Evolutionary conservation across 2,329 filamentous ascomycete genomes (phyloP).

Genomic region (Cordyceps pruinosa): DNA sequence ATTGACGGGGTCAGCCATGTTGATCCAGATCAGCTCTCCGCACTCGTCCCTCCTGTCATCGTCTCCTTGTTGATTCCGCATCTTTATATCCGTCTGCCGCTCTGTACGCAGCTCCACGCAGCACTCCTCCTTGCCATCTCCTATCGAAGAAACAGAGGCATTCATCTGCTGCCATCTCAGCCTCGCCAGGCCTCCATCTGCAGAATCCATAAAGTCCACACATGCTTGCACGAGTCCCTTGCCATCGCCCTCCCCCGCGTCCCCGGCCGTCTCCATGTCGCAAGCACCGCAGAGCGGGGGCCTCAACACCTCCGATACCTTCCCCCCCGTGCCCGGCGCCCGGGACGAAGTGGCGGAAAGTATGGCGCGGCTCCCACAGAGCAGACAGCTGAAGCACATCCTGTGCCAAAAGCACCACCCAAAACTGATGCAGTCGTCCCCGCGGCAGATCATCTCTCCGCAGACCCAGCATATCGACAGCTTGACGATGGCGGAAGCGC

Average conservation of each 20-base stretch:
- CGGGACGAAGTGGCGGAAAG: constrained; percentile 13
- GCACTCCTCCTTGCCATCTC: neutral
- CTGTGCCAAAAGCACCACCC: constrained; percentile 56
- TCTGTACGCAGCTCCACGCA: neutral
- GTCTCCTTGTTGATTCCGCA: constrained; percentile 17
- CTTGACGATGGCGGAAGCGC: constrained; percentile 42
- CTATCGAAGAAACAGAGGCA: neutral
- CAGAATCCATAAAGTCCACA: constrained; percentile 34
- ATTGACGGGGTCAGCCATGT: constrained; percentile 42
- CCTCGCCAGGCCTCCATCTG: constrained; percentile 41
- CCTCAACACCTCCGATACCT: constrained; percentile 35
- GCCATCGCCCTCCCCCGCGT: constrained; percentile 21
- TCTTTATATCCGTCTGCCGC: neutral
- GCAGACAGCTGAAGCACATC: constrained; percentile 48
- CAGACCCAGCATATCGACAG: constrained; percentile 53
- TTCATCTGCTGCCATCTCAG: constrained; percentile 31
- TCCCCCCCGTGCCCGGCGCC: constrained; percentile 23
- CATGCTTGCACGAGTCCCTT: constrained; percentile 32
- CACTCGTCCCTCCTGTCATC: neutral
- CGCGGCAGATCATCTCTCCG: constrained; percentile 46
- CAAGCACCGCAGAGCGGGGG: constrained; percentile 46
- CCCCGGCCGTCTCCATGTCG: constrained; percentile 33
- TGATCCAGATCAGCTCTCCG: constrained; percentile 38
- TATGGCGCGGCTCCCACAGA: constrained; percentile 39
- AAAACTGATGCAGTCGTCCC: constrained; percentile 49